Conservation (phyloP, 2,329 filamentous ascomycete genomes). For the Diaporthe vexans region DNA sequence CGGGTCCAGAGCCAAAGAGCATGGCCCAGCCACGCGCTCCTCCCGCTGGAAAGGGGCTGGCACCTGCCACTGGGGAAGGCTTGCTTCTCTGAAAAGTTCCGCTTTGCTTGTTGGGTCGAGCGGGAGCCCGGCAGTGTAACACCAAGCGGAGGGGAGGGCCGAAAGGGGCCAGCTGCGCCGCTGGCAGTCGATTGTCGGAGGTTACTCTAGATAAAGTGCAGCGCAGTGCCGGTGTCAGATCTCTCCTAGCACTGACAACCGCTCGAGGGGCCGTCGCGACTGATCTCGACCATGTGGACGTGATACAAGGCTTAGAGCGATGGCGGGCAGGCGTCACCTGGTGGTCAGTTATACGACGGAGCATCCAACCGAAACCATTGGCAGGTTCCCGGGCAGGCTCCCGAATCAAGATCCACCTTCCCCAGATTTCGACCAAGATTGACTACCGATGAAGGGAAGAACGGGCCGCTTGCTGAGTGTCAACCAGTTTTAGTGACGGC, state of each 20-base stretch:
- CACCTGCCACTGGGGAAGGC: slow-evolving; percentile 3
- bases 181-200: slow-evolving; percentile 26
- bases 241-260: slow-evolving; percentile 21
- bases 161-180: slow-evolving; percentile 22
- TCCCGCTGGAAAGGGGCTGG: slow-evolving; percentile 7
- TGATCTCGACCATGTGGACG: slow-evolving; percentile 5
- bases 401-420: slow-evolving; percentile 23
- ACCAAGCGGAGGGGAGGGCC: slow-evolving; percentile 23
- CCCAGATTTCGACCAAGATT: slow-evolving; percentile 36
- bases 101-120: slow-evolving; percentile 16
- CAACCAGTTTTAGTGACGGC: slow-evolving; percentile 20
- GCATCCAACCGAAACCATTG: background rate
- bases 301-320: background rate
- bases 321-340: background rate
- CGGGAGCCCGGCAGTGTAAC: slow-evolving; percentile 26
- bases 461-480: slow-evolving; percentile 30
- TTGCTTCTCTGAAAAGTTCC: slow-evolving; percentile 1
- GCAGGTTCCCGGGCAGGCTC: background rate
- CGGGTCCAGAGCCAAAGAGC: background rate
- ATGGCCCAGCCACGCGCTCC: background rate
- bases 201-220: slow-evolving; percentile 34
- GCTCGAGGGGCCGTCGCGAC: slow-evolving; percentile 10
- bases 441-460: slow-evolving; percentile 37
- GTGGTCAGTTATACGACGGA: slow-evolving; percentile 1
- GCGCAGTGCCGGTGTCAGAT: slow-evolving; percentile 32